Evolutionary conservation across 1,139 yeast species (phyloP).

Genomic region (Saccharomyces hybrid): DNA sequence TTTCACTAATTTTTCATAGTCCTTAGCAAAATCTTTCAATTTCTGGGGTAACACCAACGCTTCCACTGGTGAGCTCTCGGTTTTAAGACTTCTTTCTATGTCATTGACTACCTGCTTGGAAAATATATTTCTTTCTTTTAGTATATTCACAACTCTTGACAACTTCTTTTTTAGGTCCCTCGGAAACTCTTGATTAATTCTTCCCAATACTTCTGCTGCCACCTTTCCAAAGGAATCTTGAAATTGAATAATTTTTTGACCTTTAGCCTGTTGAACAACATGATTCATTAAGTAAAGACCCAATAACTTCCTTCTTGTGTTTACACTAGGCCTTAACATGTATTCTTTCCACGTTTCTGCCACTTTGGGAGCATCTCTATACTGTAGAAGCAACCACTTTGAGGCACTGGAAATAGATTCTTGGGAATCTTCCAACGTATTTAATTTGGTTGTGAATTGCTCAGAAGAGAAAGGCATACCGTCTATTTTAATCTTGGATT

Average conservation of each 20-base stretch:
- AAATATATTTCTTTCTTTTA: slow-evolving; percentile 68
- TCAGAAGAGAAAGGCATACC: slow-evolving; percentile 32
- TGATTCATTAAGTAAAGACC: slow-evolving; percentile 74
- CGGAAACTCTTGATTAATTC: slow-evolving; percentile 23
- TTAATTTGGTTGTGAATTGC: slow-evolving; percentile 50
- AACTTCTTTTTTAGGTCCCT: slow-evolving; percentile 45
- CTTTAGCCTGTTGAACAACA: slow-evolving; percentile 74
- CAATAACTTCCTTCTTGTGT: slow-evolving; percentile 46
- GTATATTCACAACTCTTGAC: slow-evolving; percentile 61
- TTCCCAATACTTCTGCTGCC: slow-evolving; percentile 34
- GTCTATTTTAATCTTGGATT: background rate
- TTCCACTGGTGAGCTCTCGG: slow-evolving; percentile 5
- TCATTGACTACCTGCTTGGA: slow-evolving; percentile 37
- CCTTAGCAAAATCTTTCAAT: slow-evolving; percentile 13
- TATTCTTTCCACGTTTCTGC: slow-evolving; percentile 55
- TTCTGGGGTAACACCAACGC: slow-evolving; percentile 14
- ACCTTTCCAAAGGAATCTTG: slow-evolving; percentile 50
- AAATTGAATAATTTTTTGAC: slow-evolving; percentile 56
- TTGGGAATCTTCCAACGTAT: slow-evolving; percentile 65
- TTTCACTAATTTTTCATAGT: slow-evolving; percentile 15
- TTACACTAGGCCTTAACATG: slow-evolving; percentile 24
- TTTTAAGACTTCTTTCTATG: slow-evolving; percentile 28
- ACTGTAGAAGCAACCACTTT: slow-evolving; percentile 78
- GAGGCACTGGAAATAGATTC: slow-evolving; percentile 84
- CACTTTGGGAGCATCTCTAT: slow-evolving; percentile 53